Evolutionary conservation across 441 rosid species (phyloP), one percentile per base, ranked within the genome.

Genomic region (Gossypium schwendimanii): DNA sequence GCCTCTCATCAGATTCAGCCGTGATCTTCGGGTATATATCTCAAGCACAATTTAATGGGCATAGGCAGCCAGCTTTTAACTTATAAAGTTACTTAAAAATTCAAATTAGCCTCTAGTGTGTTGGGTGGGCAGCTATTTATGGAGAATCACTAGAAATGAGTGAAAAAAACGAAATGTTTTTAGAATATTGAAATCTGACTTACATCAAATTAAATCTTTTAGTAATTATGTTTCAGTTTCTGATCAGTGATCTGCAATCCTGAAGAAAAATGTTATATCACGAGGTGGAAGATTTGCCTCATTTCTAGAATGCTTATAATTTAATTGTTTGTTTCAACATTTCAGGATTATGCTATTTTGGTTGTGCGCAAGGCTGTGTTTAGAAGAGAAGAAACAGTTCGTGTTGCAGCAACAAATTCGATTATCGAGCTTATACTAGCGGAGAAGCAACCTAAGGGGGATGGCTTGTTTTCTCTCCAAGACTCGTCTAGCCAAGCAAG

Each of bases 401-500:
- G 96, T 71, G 72, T 85, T 74, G 87, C 96, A 14, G 96, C 96
- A 66, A 83, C 88, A 18, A 84, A 81, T 76, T 86, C 88, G 26
- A 75, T 86, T 74, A 71, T 79, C 68, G 85, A 85, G 77, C 86
- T 90, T 73, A 84, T 89, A 77, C 77, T 90, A 77, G 84, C 86
- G 49, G 96, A 92, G 76, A 89, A 88, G 77, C 86, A 87, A 75
- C 78, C 86, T 75, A 86, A 77, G 75, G 77, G 64, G 75, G 83
- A 81, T 66, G 76, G 82, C 73, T 76, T 72, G 53, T 75, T 88
- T 78, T 78, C 85, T 74, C 76, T 84, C 73, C 91, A 87, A 84
- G 96, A 92, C 79, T 87, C 97, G 39, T 87, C 91, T 76, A 92
- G 93, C 85, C 94, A 90, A 84, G 91, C 96, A 74, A 88, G 96